phyloP scores from a whole-genome alignment of 164 flowering plant species.

The Tetracentron sinense region DNA sequence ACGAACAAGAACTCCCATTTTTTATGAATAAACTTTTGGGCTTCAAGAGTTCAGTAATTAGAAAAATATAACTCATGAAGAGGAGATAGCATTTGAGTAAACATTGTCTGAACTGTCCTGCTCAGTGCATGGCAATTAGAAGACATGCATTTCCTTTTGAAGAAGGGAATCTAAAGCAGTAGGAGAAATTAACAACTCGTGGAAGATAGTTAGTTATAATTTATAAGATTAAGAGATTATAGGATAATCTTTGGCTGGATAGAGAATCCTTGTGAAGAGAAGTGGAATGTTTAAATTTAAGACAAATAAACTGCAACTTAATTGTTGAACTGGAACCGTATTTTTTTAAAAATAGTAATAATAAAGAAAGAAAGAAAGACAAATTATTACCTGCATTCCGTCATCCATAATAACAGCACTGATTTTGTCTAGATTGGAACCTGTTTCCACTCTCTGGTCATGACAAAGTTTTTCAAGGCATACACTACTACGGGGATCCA shows the following conservation, averaged over 20 bases:
- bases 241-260: background rate
- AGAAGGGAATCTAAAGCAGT: no score
- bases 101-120: background rate
- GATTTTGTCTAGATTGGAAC: constrained; percentile 29
- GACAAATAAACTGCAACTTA: no score
- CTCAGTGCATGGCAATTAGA: background rate
- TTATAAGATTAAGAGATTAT: no score
- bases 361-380: no score
- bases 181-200: no score
- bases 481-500: constrained; percentile 18
- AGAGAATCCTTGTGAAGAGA: background rate
- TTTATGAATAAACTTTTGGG: background rate
- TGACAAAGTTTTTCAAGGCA: constrained; percentile 10
- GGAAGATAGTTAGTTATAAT: no score
- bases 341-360: no score
- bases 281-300: no score
- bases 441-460: constrained; percentile 18
- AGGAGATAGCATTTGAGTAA: no score
- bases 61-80: no score
- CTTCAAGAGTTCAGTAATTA: background rate
- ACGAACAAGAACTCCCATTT: background rate
- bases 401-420: constrained; percentile 79
- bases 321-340: no score
- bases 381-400: constrained; percentile 77
- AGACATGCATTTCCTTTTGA: background rate